Evolutionary conservation across 148 eudicot species (phyloP), one percentile per base, ranked within the genome.

Genomic region (Rhododendron ferrugineum): DNA sequence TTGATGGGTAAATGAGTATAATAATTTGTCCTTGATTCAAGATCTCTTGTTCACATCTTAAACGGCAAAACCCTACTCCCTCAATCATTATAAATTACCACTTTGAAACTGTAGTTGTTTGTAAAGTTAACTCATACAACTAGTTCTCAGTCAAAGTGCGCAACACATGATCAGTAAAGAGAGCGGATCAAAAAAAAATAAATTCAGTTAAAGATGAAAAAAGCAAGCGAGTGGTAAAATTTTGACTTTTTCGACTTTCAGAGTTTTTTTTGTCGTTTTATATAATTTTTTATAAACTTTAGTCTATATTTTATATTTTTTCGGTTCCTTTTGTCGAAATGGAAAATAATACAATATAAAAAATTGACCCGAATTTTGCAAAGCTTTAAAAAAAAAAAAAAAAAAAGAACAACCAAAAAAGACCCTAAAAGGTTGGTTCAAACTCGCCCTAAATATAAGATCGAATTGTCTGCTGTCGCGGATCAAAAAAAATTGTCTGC

Each of bases 1-100:
- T 52, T 52, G 34, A 36, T 32, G 83, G 72, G 84, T 81, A 37
- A 3, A 62, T 40, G 7, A 40, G 56, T 52, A 2, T 52, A 13
- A 15, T 13, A 14, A 37, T 23, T 62, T 82, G 37, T 68, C 85
- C 85, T 46, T 83, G 78, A 83, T 66, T 83, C 84, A 3, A 58
- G 84, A 66, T 47, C 78, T 66, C 42, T 26, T 83, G 85, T 83
- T 68, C 60, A 83, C 78, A 26, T 66, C 78, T 18, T 20, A 44
- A 13, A 8, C 60, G 60, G 42, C 78, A 44, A 66, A 44, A 28
- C 78, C 42, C 58, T 82, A 42, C 46, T 28, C 84, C 56, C 34
- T 8, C 77, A 66, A 66, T 82, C 56, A 82, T 82, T 82, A 66
- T 66, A 42, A 22, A 60, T 60, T 15, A 68, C 47, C 22, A 3